Evolutionary conservation across 768 basidiomycete species (phyloP).

Genomic region (Lactarius quietus): DNA sequence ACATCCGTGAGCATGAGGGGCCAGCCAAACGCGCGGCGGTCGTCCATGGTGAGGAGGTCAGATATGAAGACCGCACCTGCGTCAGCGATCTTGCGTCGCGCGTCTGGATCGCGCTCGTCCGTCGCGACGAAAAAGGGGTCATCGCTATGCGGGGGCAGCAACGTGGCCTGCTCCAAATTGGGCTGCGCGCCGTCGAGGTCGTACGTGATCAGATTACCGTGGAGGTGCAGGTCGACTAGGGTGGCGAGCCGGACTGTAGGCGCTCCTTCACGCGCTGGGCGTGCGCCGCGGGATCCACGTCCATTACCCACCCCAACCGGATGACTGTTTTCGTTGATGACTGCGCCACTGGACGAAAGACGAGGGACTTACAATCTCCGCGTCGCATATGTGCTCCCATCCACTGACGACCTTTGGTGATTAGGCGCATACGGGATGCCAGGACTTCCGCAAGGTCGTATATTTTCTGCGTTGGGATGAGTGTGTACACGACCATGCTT

Average conservation of each 20-base stretch:
- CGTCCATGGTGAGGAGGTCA: conserved; percentile 43
- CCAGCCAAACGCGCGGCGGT: conserved; percentile 41
- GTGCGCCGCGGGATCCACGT: conserved; percentile 36
- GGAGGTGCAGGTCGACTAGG: conserved; percentile 21
- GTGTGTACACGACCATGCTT: conserved; percentile 11
- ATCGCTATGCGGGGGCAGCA: conserved; percentile 5
- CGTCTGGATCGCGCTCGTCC: conserved; percentile 40
- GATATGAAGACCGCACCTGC: conserved; percentile 40
- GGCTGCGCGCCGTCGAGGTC: conserved; percentile 13
- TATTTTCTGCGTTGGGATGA: conserved; percentile 16
- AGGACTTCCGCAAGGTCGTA: conserved; percentile 34
- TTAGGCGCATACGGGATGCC: conserved; percentile 34
- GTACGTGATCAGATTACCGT: conserved; percentile 8
- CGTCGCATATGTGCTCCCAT: conserved; percentile 45
- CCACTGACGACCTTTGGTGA: conserved; percentile 37
- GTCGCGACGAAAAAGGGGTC: conserved; percentile 37
- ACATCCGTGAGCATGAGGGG: conserved; percentile 42
- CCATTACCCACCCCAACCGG: conserved; percentile 37
- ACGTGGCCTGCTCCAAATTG: conserved; percentile 10
- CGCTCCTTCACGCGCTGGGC: conserved; percentile 34
- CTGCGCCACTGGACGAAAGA: too few species aligned
- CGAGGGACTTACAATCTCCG: conserved; percentile 37
- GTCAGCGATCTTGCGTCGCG: conserved; percentile 33
- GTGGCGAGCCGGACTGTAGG: conserved; percentile 31
- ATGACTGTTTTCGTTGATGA: conserved; percentile 30